These are phyloP conservation scores for Raphanus hybrid DNA, from an alignment of 441 rosid species.

Conservation along the genomic window DNA sequence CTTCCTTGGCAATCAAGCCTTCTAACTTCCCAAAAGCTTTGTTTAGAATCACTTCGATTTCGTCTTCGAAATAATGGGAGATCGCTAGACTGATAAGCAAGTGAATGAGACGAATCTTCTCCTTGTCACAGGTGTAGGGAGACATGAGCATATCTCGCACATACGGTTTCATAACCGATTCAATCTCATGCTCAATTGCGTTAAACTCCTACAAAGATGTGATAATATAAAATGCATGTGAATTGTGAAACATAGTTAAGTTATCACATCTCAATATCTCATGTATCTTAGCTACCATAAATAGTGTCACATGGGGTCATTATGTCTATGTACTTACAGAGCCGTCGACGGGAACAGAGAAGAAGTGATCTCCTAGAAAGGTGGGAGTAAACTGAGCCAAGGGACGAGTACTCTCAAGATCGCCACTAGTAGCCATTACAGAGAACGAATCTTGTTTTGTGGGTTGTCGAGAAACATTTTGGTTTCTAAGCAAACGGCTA, in stretches of 20 bases:
- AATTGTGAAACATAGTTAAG: background rate
- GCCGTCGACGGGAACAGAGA: background rate
- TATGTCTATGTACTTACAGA: background rate
- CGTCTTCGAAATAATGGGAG: background rate
- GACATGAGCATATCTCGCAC: background rate
- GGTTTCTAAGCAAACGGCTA: background rate
- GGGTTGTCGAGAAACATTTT: background rate
- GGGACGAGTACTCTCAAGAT: background rate
- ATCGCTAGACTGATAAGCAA: background rate
- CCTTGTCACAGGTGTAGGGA: background rate
- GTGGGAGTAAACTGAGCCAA: conserved; percentile 7
- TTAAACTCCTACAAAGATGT: background rate
- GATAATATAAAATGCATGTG: background rate
- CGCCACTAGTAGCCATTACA: conserved; percentile 3
- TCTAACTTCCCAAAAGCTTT: background rate
- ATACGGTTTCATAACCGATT: conserved; percentile 3
- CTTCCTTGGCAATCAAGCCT: background rate
- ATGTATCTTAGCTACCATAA: background rate
- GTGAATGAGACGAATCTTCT: background rate
- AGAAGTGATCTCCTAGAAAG: background rate
- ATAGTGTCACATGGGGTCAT: background rate
- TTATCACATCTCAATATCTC: background rate
- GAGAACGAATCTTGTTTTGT: background rate
- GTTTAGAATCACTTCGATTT: background rate
- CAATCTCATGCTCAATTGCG: conserved; percentile 4